Evolutionary conservation across 2,329 filamentous ascomycete species (phyloP), one percentile per base, ranked within the genome.

Genomic region (Venturia carpophila): DNA sequence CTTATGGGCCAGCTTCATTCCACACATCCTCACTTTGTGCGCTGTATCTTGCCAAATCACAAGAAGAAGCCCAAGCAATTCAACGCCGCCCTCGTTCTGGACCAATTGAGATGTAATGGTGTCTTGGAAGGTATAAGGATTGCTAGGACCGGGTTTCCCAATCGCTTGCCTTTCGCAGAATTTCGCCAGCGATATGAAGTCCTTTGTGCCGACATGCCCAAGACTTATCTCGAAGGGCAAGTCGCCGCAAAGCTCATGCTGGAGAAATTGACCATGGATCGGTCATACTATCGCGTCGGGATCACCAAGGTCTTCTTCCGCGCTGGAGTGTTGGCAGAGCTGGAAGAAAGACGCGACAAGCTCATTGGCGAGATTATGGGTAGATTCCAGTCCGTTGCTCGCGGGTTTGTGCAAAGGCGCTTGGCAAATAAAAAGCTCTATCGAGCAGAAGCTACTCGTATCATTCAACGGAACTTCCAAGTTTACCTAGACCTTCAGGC

Each of bases 61-160:
- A 97, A 96, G 77, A 99, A 99, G 77, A 85, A 88, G 30, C 91
- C 94, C 0, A 99, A 99, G 76, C 89, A 92, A 73, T 91, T 97
- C 75, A 90, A 89, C 72, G 91, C 90, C 3, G 85, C 92, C 2
- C 84, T 99, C n/a, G 95, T 99, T 1, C 83, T 99, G 6, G 94
- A 99, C 72, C 95, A 99, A 75, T 80, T 99, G n/a, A 87, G 94
- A 63, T 99, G 94, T 78, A 99, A 99, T 74, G 94, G 94, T 89
- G 94, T 99, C 2, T 82, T 99, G n/a, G 94, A 99, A 78, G 94
- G 94, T 68, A 99, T 99, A 72, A 86, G 94, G 67, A 99, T 99
- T 75, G 94, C 94, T 30, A 87, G 94, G 58, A 99, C 95, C 5
- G 94, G 94, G 30, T 99, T 99, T 74, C 94, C 94, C 62, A 99